These are phyloP conservation scores for Beauveria bassiana DNA, from an alignment of 2,329 filamentous ascomycete species.

Conservation along the genomic window DNA sequence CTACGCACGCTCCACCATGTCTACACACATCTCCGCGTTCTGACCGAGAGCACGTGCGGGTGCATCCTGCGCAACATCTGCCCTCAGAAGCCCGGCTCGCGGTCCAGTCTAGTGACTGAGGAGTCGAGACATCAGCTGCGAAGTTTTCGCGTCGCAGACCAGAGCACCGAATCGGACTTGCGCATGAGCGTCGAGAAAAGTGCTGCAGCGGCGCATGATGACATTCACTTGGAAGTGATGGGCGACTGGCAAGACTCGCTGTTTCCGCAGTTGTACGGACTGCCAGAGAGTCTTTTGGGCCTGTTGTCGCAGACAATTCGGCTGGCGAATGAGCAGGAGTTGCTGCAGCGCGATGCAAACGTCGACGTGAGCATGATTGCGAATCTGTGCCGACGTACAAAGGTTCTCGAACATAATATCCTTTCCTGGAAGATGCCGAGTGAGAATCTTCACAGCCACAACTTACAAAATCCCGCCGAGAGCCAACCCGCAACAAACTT, in stretches of 20 bases:
- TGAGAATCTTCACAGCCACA: background rate
- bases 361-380: background rate
- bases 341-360: background rate
- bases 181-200: background rate
- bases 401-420: background rate
- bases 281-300: conserved; percentile 4
- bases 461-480: too few relatives aligned
- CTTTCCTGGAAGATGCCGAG: background rate
- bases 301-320: conserved; percentile 5
- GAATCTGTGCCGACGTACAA: background rate
- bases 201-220: background rate
- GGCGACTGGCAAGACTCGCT: background rate
- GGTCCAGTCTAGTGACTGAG: background rate
- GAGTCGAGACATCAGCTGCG: background rate
- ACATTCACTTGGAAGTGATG: conserved; percentile 1
- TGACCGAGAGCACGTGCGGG: conserved; percentile 7
- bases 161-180: conserved; percentile 5
- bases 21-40: conserved; percentile 4
- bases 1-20: background rate
- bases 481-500: background rate
- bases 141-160: conserved; percentile 2
- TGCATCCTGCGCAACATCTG: conserved; percentile 4
- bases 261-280: background rate
- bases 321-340: conserved; percentile 5
- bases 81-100: background rate